Evolutionary conservation across 2,329 filamentous ascomycete species (phyloP).

Genomic region (Cercospora sp.): DNA sequence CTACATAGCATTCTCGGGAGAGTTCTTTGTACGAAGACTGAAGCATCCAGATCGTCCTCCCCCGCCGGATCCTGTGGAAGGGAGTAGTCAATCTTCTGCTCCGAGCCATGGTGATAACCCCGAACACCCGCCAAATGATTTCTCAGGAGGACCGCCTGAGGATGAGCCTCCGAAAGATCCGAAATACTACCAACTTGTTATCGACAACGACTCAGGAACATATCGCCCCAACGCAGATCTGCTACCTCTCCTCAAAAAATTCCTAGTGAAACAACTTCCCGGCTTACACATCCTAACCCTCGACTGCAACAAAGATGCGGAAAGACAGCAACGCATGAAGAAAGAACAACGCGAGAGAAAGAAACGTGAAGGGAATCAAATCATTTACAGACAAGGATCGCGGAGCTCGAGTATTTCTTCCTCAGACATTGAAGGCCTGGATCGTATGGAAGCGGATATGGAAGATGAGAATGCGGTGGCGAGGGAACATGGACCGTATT

Average conservation of each 20-base stretch:
- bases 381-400: conserved; percentile 57
- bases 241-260: conserved; percentile 69
- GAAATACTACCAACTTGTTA: conserved; percentile 75
- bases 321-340: conserved; percentile 73
- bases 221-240: conserved; percentile 82
- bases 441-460: conserved; percentile 39
- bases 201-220: conserved; percentile 93
- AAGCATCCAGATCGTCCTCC: conserved; percentile 48
- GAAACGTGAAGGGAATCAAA: conserved; percentile 58
- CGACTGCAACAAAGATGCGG: conserved; percentile 70
- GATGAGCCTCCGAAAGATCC: conserved; percentile 54
- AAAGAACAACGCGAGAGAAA: conserved; percentile 71
- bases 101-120: conserved; percentile 40
- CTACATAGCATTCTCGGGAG: conserved; percentile 88
- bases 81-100: conserved; percentile 47
- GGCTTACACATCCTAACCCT: conserved; percentile 72
- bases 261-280: conserved; percentile 71
- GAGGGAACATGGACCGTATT: conserved; percentile 24
- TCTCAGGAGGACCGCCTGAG: conserved; percentile 48
- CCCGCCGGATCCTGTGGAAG: conserved; percentile 48
- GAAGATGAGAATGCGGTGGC: conserved; percentile 19
- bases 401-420: conserved; percentile 51
- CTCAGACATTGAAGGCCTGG: conserved; percentile 60
- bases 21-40: conserved; percentile 82
- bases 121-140: conserved; percentile 55